Base-by-base conservation (phyloP, 192 early-diverging fungal genomes). In the Coemansia asiatica region DNA sequence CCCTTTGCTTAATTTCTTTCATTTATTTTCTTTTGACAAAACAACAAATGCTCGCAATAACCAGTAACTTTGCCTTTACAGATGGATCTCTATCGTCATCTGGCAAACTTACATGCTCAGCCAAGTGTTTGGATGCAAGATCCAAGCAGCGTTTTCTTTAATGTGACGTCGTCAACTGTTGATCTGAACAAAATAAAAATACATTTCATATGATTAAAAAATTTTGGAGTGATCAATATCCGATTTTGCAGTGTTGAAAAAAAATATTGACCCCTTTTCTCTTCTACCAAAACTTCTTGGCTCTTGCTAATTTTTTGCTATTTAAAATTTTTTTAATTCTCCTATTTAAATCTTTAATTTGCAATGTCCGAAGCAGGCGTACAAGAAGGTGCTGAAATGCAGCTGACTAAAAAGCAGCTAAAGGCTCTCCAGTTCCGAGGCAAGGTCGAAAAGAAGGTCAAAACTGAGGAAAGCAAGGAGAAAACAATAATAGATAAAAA, bases 341-440 rank as follows among this genome's bases (percentile, higher is more conserved):
- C 25, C 4, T 16, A 25, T 27, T 25, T 35, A 26, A 5, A 8
- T n/a, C n/a, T 35, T 7, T 10, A 3, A 16, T 18, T 21, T 33
- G n/a, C 13, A 31, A 65, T 65, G 63, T 22, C 53, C 31, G 56
- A 57, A 8, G 33, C 8, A n/a, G 50, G 6, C 23, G 50, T 16
- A 16, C 6, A 44, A 44, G 51, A 23, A 28, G 51, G 51, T 13
- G 22, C 51, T 28, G 51, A n/a, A 22, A 53, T 50, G 61, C 35
- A 69, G 62, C 67, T 80, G 49, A 71, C 71, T 35, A 80, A 80
- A 35, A 80, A 80, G 66, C 77, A 80, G 63, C 64, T 59, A 21
- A 80, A 80, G 60, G 64, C 72, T 21, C 46, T 80, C 18, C 58
- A 68, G 56, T 80, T 75, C 50, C 46, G 68, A n/a, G 72, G 72